A percentile compares a stretch with the other conserved stretches of the same genome.
These are phyloP conservation scores for Podosphaera xanthii DNA, from an alignment of 2,329 filamentous ascomycete genomes.

Conservation along the genomic window DNA sequence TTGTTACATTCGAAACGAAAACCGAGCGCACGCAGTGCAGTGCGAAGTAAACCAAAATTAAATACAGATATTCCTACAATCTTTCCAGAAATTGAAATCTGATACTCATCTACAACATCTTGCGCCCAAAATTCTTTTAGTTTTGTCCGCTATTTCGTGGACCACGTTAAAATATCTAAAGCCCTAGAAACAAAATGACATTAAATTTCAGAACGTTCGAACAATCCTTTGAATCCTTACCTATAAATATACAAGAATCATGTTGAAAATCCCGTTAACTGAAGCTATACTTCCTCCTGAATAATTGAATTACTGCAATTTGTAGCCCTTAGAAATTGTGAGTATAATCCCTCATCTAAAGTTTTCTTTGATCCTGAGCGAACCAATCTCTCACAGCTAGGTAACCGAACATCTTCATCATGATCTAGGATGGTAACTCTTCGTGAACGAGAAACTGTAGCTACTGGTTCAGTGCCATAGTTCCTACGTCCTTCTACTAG, in stretches of 20 bases:
- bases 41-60: no score
- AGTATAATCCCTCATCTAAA: background rate
- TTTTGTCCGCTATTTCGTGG: no score
- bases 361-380: background rate
- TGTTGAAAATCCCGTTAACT: background rate
- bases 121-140: no score
- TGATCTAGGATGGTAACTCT: slow-evolving; percentile 1
- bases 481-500: background rate
- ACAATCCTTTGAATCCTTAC: background rate
- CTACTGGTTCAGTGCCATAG: background rate
- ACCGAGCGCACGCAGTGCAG: no score
- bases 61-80: no score
- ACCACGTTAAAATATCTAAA: no score
- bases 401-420: background rate
- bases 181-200: no score
- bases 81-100: no score
- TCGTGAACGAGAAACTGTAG: background rate
- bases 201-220: no score
- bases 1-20: no score
- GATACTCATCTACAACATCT: no score
- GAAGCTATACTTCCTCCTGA: background rate
- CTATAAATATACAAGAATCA: background rate
- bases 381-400: background rate
- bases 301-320: background rate
- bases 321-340: background rate